Percentiles rank a stretch among this genome's conserved stretches.
Evolutionary conservation across 2,329 filamentous ascomycete species (phyloP).

Genomic region (Ceratocystis lukuohia): DNA sequence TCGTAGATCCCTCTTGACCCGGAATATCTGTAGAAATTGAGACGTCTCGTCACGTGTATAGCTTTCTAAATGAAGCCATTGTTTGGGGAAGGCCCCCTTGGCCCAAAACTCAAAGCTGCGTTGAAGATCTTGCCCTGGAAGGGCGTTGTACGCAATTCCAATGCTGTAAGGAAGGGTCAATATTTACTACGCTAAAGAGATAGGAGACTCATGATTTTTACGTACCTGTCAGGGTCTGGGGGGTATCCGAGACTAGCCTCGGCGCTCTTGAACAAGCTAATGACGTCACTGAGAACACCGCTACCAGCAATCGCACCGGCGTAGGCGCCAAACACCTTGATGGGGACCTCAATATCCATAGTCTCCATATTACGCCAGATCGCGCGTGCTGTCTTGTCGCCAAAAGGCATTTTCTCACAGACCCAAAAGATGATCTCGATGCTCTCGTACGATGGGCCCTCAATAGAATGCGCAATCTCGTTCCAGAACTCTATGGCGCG

Average conservation of each 20-base stretch:
- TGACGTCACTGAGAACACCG: conserved; percentile 54
- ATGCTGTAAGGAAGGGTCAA: conserved; percentile 36
- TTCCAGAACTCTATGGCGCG: conserved; percentile 69
- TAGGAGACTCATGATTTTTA: conserved; percentile 23
- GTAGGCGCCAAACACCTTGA: conserved; percentile 62
- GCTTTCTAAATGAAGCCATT: conserved; percentile 54
- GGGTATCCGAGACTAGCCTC: conserved; percentile 50
- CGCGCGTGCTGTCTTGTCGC: conserved; percentile 46
- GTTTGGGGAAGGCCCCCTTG: conserved; percentile 48
- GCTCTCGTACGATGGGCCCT: conserved; percentile 73
- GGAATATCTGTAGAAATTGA: conserved; percentile 37
- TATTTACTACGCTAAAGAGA: background rate
- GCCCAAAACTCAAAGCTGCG: conserved; percentile 63
- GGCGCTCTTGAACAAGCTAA: conserved; percentile 52
- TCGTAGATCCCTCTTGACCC: conserved; percentile 35
- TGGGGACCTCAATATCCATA: conserved; percentile 68
- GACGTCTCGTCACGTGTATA: conserved; percentile 35
- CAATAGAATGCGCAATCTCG: conserved; percentile 66
- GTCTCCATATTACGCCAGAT: conserved; percentile 58
- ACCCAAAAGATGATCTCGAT: conserved; percentile 69
- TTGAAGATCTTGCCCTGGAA: conserved; percentile 53
- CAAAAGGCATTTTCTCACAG: conserved; percentile 50
- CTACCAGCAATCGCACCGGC: conserved; percentile 62
- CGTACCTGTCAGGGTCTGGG: conserved; percentile 60
- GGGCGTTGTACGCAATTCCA: conserved; percentile 61